phyloP scores from a whole-genome alignment of 1,284 basidiomycete species.

The Apiotrichum sp. region DNA sequence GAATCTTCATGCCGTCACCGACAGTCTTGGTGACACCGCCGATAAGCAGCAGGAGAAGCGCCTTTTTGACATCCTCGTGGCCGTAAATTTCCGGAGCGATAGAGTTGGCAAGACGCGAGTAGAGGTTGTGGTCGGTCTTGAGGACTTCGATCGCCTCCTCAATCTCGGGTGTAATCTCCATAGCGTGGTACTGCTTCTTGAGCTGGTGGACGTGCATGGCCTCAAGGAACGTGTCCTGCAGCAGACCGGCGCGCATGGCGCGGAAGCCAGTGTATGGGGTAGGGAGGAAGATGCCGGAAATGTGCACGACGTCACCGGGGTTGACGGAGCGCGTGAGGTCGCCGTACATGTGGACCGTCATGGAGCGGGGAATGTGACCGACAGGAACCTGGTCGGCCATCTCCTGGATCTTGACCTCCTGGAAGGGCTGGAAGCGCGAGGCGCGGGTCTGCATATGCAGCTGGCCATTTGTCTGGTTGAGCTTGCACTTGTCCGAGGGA shows the following conservation, averaged over 20 bases:
- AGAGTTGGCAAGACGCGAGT: constrained; percentile 55
- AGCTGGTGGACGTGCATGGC: constrained; percentile 85
- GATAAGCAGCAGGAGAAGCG: constrained; percentile 84
- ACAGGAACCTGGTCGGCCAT: constrained; percentile 99
- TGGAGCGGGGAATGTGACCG: constrained; percentile 96
- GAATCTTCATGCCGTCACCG: constrained; percentile 97
- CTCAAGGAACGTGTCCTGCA: constrained; percentile 97
- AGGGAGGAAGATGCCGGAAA: constrained; percentile 85
- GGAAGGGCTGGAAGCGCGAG: constrained; percentile 95
- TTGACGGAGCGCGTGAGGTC: constrained; percentile 84
- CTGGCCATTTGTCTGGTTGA: constrained; percentile 82
- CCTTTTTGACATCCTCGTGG: constrained; percentile 96
- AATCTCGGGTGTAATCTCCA: constrained; percentile 87
- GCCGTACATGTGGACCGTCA: constrained; percentile 92
- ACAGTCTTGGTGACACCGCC: constrained; percentile 93
- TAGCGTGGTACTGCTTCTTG: constrained; percentile 94
- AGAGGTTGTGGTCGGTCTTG: constrained; percentile 69
- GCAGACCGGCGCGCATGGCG: constrained; percentile 83
- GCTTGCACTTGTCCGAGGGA: constrained; percentile 74
- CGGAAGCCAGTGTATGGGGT: constrained; percentile 83
- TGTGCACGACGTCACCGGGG: constrained; percentile 90
- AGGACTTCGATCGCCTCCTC: constrained; percentile 64
- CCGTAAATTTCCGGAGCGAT: constrained; percentile 99
- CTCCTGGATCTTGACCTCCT: constrained; percentile 98
- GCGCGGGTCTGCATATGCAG: constrained; percentile 97